Evolutionary conservation across 495 filamentous ascomycete species (phyloP).

Genomic region (Sabuloglossum arenarium): DNA sequence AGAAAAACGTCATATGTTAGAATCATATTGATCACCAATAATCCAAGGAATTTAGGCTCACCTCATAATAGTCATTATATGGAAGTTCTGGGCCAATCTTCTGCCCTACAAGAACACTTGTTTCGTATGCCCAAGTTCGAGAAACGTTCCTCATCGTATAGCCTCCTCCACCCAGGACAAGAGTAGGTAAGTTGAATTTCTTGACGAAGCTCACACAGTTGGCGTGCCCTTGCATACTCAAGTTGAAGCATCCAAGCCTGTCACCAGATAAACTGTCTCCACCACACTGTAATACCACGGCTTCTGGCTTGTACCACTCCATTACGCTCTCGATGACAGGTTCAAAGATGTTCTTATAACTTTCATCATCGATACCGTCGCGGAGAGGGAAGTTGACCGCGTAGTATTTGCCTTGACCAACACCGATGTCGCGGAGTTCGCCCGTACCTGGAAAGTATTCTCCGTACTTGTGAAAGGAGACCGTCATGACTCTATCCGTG

Average conservation of each 20-base stretch:
- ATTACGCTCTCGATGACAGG: conserved; percentile 84
- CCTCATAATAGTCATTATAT: conserved; percentile 97
- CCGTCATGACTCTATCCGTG: conserved; percentile 95
- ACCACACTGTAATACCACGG: conserved; percentile 91
- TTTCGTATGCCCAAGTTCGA: conserved; percentile 93
- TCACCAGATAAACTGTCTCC: conserved; percentile 91
- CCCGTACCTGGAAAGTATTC: conserved; percentile 98
- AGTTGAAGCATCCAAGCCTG: conserved; percentile 89
- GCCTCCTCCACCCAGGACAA: conserved; percentile 86
- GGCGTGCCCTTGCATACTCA: conserved; percentile 92
- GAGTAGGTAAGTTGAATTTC: conserved; percentile 71
- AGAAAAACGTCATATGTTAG: not conserved
- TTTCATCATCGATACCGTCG: conserved; percentile 81
- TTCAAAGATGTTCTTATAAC: conserved; percentile 91
- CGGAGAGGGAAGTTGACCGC: conserved; percentile 92
- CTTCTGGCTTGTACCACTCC: conserved; percentile 87
- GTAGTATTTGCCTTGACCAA: conserved; percentile 82
- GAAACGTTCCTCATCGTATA: conserved; percentile 99
- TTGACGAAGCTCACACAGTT: conserved; percentile 96
- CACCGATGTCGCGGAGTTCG: conserved; percentile 86
- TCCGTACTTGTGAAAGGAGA: conserved; percentile 98
- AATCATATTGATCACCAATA: not conserved
- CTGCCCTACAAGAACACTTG: conserved; percentile 68
- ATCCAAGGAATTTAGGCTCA: conserved; percentile 20
- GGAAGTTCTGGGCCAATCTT: conserved; percentile 65